These are phyloP conservation scores for Coemansia sp. DNA, from an alignment of 192 early-diverging fungal genomes.

Conservation along the genomic window DNA sequence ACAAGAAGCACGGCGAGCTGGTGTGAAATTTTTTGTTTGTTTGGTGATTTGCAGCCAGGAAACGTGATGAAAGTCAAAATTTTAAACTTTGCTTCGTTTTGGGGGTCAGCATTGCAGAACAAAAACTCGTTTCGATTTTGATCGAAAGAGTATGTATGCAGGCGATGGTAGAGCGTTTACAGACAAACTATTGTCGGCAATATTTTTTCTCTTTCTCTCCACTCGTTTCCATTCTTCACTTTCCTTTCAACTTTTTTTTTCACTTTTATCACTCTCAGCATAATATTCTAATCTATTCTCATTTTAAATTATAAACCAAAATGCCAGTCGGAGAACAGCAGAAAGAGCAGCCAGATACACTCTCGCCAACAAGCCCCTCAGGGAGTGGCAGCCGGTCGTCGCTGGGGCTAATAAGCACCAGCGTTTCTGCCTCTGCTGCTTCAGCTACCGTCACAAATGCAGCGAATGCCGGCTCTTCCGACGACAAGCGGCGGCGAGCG, in stretches of 20 bases:
- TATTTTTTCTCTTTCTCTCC: neutral
- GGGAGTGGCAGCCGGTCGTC: conserved; percentile 26
- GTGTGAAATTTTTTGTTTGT: conserved; percentile 15
- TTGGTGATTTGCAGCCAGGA: neutral
- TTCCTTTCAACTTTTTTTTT: neutral
- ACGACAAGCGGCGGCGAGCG: conserved; percentile 16
- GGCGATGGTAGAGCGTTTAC: neutral
- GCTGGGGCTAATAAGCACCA: conserved; percentile 18
- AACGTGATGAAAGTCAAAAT: neutral
- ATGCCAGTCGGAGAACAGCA: neutral
- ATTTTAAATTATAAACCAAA: neutral
- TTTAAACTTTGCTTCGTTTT: neutral
- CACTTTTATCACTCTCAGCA: neutral
- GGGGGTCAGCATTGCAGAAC: neutral
- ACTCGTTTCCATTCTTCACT: no score
- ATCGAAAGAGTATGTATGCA: neutral
- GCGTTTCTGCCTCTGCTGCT: neutral
- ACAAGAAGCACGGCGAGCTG: conserved; percentile 45
- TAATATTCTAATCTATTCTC: neutral
- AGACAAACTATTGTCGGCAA: neutral
- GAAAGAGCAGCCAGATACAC: neutral
- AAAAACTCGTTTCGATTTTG: neutral
- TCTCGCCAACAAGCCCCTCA: conserved; percentile 5
- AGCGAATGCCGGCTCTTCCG: neutral
- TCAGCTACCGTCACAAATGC: neutral